Base-by-base conservation (phyloP, 1,284 basidiomycete genomes). In the Ceratobasidium sp. region DNA sequence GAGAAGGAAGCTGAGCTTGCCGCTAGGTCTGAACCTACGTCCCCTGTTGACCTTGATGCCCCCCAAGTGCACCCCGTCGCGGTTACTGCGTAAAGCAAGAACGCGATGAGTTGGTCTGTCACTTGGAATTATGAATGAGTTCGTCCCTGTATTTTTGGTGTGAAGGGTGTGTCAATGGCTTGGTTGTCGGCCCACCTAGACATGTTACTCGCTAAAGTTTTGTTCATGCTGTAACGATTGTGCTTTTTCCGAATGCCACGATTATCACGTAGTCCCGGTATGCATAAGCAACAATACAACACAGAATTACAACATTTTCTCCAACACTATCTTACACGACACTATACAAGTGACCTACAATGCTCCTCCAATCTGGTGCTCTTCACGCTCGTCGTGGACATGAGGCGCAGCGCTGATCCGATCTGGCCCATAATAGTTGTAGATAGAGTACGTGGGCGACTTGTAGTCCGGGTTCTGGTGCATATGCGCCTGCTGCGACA, bases 1-100 rank as follows among this genome's bases (percentile, higher is more conserved):
- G 84, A 86, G 78, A 81, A 92, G 33, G 95, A 97, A 85, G 62
- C 73, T 7, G 73, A 75, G 33, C 57, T 74, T 12, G 70, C 70
- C 27, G 70, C 60, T 6, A 75, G 64, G 62, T 48, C 48, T 55
- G 33, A 41, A 18, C 62, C 73, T 41, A 44, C 60, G n/a, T 50
- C 73, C 16, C 62, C 73, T 23, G 35, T 74, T 46, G 30, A 20
- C 27, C 18, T 48, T 16, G 62, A 75, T 30, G 60, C 50, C 23
- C 52, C 35, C 1, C 60, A 75, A 41, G 16, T 60, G 18, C 73
- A 75, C 27, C 35, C 73, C n/a, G 73, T 55, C 7, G 27, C 50
- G 10, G 35, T 75, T 8, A 64, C 73, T 35, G 73, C 73, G 20
- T 75, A 64, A 55, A 52, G 33, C 7, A 5, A 59, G 41, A 55